Conservation (phyloP, 2,329 filamentous ascomycete species). For the Pestalotiopsis fici region DNA sequence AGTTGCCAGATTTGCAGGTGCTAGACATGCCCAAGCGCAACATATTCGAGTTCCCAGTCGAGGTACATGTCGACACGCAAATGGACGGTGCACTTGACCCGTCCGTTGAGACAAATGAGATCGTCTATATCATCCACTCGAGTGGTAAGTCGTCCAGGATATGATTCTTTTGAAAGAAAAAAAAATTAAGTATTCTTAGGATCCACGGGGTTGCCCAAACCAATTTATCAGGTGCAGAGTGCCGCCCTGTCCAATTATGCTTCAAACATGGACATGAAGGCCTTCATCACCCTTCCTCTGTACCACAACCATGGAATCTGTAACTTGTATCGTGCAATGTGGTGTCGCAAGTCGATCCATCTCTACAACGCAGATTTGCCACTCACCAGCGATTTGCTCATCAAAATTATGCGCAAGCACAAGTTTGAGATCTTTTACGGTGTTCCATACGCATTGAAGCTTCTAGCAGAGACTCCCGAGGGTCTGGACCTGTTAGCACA, state of each 20-base stretch:
- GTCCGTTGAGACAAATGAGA: constrained; percentile 21
- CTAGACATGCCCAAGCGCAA: constrained; percentile 25
- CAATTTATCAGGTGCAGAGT: constrained; percentile 59
- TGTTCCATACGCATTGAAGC: constrained; percentile 66
- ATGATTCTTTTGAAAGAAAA: constrained; percentile 18
- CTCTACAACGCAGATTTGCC: constrained; percentile 58
- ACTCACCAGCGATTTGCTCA: constrained; percentile 49
- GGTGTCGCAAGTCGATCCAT: constrained; percentile 48
- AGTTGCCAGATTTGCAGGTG: constrained; percentile 17
- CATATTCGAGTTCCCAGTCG: constrained; percentile 31
- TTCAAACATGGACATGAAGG: constrained; percentile 36
- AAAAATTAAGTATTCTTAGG: constrained; percentile 34
- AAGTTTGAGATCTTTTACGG: constrained; percentile 57
- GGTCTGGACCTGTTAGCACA: constrained; percentile 49
- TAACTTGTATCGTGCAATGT: constrained; percentile 54
- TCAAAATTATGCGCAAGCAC: constrained; percentile 41
- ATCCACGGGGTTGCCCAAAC: constrained; percentile 64
- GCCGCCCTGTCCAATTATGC: constrained; percentile 50
- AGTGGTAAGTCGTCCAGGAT: constrained; percentile 16
- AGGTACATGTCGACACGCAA: constrained; percentile 28
- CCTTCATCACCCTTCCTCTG: constrained; percentile 57
- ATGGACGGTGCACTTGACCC: constrained; percentile 33
- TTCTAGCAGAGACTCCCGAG: constrained; percentile 58
- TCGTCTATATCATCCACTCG: constrained; percentile 28
- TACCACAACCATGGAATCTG: constrained; percentile 62